Conservation (phyloP, 306 rosid genomes). For the Cicer pinnatifidum region DNA sequence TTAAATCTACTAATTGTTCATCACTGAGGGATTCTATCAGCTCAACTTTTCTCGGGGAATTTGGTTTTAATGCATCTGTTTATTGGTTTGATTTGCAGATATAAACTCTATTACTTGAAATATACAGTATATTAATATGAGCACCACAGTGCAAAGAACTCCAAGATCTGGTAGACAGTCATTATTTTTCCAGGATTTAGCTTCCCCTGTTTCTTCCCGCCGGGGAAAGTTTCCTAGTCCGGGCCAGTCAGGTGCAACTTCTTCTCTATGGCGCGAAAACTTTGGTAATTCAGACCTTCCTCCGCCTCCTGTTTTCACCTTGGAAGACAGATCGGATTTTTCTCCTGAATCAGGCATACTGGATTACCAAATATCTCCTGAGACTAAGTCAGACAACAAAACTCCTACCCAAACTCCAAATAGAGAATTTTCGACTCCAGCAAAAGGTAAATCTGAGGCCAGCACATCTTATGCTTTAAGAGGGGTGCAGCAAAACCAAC, state of each 20-base stretch:
- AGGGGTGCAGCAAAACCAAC: slow-evolving; percentile 71
- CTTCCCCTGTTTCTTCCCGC: slow-evolving; percentile 80
- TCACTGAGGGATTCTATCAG: neutral
- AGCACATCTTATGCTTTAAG: slow-evolving; percentile 77
- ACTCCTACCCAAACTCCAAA: slow-evolving; percentile 60
- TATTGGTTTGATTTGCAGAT: slow-evolving; percentile 47
- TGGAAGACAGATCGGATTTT: slow-evolving; percentile 89
- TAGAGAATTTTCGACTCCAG: slow-evolving; percentile 65
- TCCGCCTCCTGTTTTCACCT: slow-evolving; percentile 88
- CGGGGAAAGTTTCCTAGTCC: slow-evolving; percentile 81
- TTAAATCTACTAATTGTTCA: neutral
- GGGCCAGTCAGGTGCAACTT: slow-evolving; percentile 80
- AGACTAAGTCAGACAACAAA: slow-evolving; percentile 70
- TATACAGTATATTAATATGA: slow-evolving; percentile 55
- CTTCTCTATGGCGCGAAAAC: slow-evolving; percentile 88
- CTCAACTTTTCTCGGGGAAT: slow-evolving; percentile 10
- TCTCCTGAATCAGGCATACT: slow-evolving; percentile 92
- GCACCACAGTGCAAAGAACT: slow-evolving; percentile 67
- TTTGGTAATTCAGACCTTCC: slow-evolving; percentile 80
- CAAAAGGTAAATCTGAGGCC: slow-evolving; percentile 68
- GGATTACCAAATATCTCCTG: slow-evolving; percentile 86
- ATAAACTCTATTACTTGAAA: slow-evolving; percentile 17
- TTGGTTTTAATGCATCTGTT: slow-evolving; percentile 29
- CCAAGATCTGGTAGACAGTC: slow-evolving; percentile 82
- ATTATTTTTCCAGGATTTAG: slow-evolving; percentile 89